Percentiles rank a stretch among this genome's conserved stretches.
phyloP scores from a whole-genome alignment of 768 basidiomycete species.

The Neoboletus subvelutipes region DNA sequence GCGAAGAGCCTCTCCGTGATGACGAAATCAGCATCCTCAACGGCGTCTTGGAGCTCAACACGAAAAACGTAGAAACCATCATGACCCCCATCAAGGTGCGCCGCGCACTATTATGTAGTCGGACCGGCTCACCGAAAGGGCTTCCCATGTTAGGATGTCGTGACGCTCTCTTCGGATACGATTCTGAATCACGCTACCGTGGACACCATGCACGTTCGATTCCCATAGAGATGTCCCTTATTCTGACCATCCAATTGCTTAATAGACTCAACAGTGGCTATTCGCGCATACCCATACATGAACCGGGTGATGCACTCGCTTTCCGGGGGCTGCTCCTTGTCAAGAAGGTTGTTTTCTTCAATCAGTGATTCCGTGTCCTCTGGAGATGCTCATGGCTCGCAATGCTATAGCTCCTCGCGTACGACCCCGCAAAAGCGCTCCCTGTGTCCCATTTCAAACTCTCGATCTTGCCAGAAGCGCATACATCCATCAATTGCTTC shows the following conservation, averaged over 20 bases:
- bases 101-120: background rate
- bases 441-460: constrained; percentile 76
- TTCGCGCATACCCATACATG: constrained; percentile 89
- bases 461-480: constrained; percentile 86
- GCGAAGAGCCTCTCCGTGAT: constrained; percentile 72
- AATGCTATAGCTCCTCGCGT: constrained; percentile 65
- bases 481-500: constrained; percentile 87
- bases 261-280: constrained; percentile 77
- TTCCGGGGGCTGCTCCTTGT: constrained; percentile 83
- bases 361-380: background rate
- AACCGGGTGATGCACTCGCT: constrained; percentile 59
- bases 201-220: constrained; percentile 62
- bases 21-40: constrained; percentile 82
- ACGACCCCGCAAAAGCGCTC: constrained; percentile 79
- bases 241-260: constrained; percentile 8
- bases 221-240: background rate
- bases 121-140: background rate
- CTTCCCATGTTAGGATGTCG: constrained; percentile 58
- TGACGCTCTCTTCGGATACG: constrained; percentile 75
- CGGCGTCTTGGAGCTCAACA: constrained; percentile 75
- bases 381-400: background rate
- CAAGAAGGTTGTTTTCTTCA: constrained; percentile 58
- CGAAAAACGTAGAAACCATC: constrained; percentile 71
- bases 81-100: constrained; percentile 78
- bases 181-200: constrained; percentile 78